Percentiles rank a stretch among this genome's conserved stretches.
phyloP scores from a whole-genome alignment of 108 stramenopile species.

The Nitzschia putrida region DNA sequence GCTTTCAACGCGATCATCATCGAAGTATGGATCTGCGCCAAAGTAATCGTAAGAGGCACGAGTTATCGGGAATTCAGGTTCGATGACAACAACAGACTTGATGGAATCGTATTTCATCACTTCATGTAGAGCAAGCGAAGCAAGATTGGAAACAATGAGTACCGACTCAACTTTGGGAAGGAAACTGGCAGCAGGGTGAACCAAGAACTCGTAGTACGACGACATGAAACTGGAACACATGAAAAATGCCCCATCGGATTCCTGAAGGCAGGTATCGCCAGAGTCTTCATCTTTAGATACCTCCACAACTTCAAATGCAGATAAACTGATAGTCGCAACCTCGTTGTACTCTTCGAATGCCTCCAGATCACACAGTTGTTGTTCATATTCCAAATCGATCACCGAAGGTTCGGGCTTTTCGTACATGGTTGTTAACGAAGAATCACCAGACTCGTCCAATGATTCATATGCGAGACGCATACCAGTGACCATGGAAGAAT shows the following conservation, averaged over 20 bases:
- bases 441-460: not conserved
- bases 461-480: slow-evolving; percentile 25
- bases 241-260: slow-evolving; percentile 62
- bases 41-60: slow-evolving; percentile 57
- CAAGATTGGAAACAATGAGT: slow-evolving; percentile 63
- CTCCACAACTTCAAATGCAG: slow-evolving; percentile 27
- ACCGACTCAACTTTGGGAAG: slow-evolving; percentile 44
- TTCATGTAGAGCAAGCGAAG: slow-evolving; percentile 64
- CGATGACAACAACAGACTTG: slow-evolving; percentile 58
- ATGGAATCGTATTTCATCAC: slow-evolving; percentile 59
- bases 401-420: slow-evolving; percentile 8
- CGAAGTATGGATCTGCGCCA: slow-evolving; percentile 60
- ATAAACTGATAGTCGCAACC: slow-evolving; percentile 11
- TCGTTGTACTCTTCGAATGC: slow-evolving; percentile 31
- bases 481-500: slow-evolving; percentile 32
- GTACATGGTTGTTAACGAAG: not conserved
- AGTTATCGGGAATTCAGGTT: slow-evolving; percentile 60
- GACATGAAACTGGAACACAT: slow-evolving; percentile 70
- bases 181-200: slow-evolving; percentile 62
- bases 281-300: slow-evolving; percentile 13
- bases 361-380: slow-evolving; percentile 13
- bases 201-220: slow-evolving; percentile 64
- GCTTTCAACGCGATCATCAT: slow-evolving; percentile 64
- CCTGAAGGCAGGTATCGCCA: slow-evolving; percentile 55
- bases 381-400: slow-evolving; percentile 13